Base-by-base conservation (phyloP, 208 protist species). In the Trypanosomatidae sp. region DNA sequence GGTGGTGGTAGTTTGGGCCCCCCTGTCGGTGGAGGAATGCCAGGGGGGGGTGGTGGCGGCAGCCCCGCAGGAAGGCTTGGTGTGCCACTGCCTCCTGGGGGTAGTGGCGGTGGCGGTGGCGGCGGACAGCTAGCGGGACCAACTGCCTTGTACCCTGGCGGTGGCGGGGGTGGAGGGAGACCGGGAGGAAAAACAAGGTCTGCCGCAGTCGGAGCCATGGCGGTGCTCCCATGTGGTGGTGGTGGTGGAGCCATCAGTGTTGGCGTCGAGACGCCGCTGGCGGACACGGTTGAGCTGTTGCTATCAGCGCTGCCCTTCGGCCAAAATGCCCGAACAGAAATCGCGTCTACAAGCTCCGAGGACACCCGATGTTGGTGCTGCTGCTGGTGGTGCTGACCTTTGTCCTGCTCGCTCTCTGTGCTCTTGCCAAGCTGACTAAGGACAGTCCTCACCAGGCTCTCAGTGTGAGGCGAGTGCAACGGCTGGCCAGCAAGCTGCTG, bases 111-210 rank as follows among this genome's bases (percentile, higher is more conserved):
- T 44, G 50, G 73, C 58, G 58, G n/a, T 17, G 13, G 59, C 9
- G 52, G 55, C 4, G 41, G 41, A 46, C 50, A 58, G 43, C 56
- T 50, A 19, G 53, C 49, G 15, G 59, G 19, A 19, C 33, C 50
- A 62, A 17, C 69, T 30, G 52, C 55, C 12, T n/a, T 22, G 39
- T 49, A 44, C 49, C n/a, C 58, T 19, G 56, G 59, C 7, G 72
- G 76, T 60, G 74, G 76, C n/a, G 75, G 74, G 0, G 80, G 74
- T 41, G 79, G 69, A 25, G 80, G 75, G 1, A 62, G 30, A n/a
- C 64, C 65, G 9, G 15, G 10, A 30, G 62, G 64, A 60, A 25
- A 41, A 10, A 65, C 25, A 17, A 50, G 30, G 30, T n/a, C 36
- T 15, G 60, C 22, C 3, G 66, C 52, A 71, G 55, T 41, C 22